Evolutionary conservation across 345 rosid genomes (phyloP), one percentile per base, ranked within the genome.

Genomic region (Eucalyptus cloeziana): DNA sequence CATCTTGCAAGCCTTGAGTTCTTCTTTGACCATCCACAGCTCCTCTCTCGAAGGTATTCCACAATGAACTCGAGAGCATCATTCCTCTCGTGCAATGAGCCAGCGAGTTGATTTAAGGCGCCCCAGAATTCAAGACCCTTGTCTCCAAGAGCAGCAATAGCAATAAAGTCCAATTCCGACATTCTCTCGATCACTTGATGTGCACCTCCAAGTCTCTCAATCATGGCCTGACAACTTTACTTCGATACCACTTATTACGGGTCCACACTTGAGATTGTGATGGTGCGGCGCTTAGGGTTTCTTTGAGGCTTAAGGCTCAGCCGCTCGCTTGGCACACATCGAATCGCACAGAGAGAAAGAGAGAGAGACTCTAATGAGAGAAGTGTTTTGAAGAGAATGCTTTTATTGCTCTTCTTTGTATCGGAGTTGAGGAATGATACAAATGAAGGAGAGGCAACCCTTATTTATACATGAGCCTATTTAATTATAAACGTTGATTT

Each of bases 211-310:
- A 21, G 10, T 76, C 83, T 37, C 83, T 76, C 47, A 21, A 76
- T 3, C 4, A 2, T 76, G 45, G 8, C 22, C 7, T 10, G 0
- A 71, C 45, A 37, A 71, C 83, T 71, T 67, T 69, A 19, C 0
- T 5, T 0, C 3, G 13, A 69, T 33, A 69, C 24, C 24, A 33
- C 44, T 2, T 37, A 11, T 0, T 33, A 21, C 1, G 0, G 15
- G 1, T 21, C 47, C 5, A 5, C 27, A 5, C 83, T 21, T 76
- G 47, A 21, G 25, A 2, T 40, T 4, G 4, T 2, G 25, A 71
- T 71, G 81, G 81, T 10, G 44, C 7, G 25, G 44, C 25, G 11
- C 80, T 17, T 33, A 71, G 81, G 81, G 45, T 33, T 71, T 71
- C 81, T 69, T 69, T 16, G 43, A 33, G 56, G 56, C 10, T 52